Conservation (phyloP, 2,329 filamentous ascomycete species). For the Aspergillus flavus region DNA sequence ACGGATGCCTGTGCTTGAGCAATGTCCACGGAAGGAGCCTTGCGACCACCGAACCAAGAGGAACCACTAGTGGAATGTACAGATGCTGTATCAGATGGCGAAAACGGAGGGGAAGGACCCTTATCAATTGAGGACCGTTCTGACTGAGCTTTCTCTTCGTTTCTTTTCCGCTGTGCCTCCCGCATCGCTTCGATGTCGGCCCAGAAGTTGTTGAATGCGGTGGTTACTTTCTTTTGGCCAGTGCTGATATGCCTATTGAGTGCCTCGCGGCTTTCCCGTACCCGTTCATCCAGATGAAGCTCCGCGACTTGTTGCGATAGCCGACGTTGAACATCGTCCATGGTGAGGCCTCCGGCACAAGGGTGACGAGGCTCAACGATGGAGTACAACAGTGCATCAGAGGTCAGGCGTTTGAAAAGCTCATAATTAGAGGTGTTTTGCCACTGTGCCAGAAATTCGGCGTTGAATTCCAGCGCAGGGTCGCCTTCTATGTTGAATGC, state of each 20-base stretch:
- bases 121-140: conserved; percentile 35
- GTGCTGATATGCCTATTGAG: conserved; percentile 87
- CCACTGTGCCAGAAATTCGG: conserved; percentile 88
- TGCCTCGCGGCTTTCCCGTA: conserved; percentile 80
- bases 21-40: conserved; percentile 50
- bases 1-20: conserved; percentile 58
- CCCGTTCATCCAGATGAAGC: conserved; percentile 86
- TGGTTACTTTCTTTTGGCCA: conserved; percentile 83
- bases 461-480: conserved; percentile 78
- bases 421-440: conserved; percentile 85
- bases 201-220: conserved; percentile 85
- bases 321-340: conserved; percentile 91
- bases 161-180: conserved; percentile 67
- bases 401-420: conserved; percentile 76
- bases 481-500: conserved; percentile 72
- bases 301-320: conserved; percentile 91
- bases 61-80: conserved; percentile 18
- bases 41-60: conserved; percentile 35
- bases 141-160: conserved; percentile 39
- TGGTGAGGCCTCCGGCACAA: conserved; percentile 85
- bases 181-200: conserved; percentile 83
- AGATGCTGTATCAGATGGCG: conserved; percentile 29
- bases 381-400: conserved; percentile 85
- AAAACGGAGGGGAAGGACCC: conserved; percentile 27
- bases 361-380: conserved; percentile 92